Conservation (phyloP, 2,329 filamentous ascomycete genomes). For the Botrytis aclada region DNA sequence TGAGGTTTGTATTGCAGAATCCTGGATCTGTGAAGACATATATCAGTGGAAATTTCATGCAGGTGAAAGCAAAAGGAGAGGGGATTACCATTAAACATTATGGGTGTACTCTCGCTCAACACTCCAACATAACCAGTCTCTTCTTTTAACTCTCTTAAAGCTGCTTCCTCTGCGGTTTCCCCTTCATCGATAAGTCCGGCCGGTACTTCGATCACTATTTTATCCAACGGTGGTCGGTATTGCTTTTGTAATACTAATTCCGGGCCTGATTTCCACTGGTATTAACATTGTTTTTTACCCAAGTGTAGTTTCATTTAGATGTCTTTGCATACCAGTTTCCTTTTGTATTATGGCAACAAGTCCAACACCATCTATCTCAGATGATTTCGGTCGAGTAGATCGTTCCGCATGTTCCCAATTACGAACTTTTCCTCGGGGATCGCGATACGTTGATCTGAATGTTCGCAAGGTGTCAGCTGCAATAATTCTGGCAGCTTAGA, state of each 20-base stretch:
- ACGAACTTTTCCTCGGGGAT: constrained; percentile 56
- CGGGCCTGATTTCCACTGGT: constrained; percentile 39
- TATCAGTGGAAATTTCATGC: not conserved
- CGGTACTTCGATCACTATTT: constrained; percentile 60
- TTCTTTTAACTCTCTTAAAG: constrained; percentile 61
- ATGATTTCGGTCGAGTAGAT: constrained; percentile 59
- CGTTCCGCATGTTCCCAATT: constrained; percentile 73
- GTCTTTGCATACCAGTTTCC: constrained; percentile 42
- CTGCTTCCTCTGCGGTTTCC: constrained; percentile 59
- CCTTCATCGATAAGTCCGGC: constrained; percentile 62
- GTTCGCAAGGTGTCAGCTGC: constrained; percentile 10
- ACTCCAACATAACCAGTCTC: constrained; percentile 64
- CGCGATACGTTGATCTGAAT: constrained; percentile 58
- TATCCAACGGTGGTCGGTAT: constrained; percentile 60
- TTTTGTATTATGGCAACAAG: constrained; percentile 67
- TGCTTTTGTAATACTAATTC: constrained; percentile 65
- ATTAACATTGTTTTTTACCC: not conserved
- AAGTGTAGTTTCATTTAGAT: not conserved
- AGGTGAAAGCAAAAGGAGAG: not conserved
- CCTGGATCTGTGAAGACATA: constrained; percentile 48
- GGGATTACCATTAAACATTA: constrained; percentile 58
- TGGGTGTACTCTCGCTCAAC: constrained; percentile 55
- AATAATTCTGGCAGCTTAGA: not conserved
- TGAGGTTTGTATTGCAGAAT: constrained; percentile 64
- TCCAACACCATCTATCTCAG: constrained; percentile 68